Base-by-base conservation (phyloP, 2,329 filamentous ascomycete genomes). In the Colletotrichum magnum region DNA sequence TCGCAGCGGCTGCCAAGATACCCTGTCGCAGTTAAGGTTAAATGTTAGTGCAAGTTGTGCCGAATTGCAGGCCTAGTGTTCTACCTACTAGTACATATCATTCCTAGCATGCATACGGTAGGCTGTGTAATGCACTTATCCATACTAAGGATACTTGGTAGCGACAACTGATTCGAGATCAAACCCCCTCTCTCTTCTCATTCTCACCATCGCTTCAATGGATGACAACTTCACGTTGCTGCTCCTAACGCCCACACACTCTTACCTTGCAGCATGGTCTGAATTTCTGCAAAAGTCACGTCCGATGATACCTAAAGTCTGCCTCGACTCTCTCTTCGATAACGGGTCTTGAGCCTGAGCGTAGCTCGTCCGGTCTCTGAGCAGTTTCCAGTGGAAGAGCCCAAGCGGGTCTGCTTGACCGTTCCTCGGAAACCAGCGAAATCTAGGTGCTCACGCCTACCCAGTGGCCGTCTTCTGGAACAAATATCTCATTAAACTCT, bases 1-100 rank as follows among this genome's bases (percentile, higher is more conserved):
- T 15, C 13, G 13, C 13, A 43, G 51, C 51, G 6, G 24, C 41
- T 51, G 50, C 28, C 28, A 7, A 32, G 28, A 9, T 9, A 32
- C 32, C 21, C 51, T 63, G 16, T 28, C 52, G n/a, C 16, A 28
- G 13, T 58, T 64, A 64, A 68, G 53, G 53, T 64, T 58, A 64
- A 54, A 43, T 53, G 53, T 54, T 64, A 53, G 65, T 58, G 65
- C 65, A 32, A 47, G 28, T 53, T 15, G 36, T 52, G 39, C 60
- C 41, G 39, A 47, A 21, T 32, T 58, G 39, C 39, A 7, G 15
- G 21, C 21, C 21, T 24, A 24, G 21, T 24, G 21, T 24, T 3
- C 21, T 24, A 24, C 21, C 21, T 24, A 24, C 21, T 24, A 18
- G 18, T 18, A 24, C 21, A 24, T 24, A 39, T 53, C 21, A 7